A percentile compares a stretch with the other conserved stretches of the same genome.
Conservation (phyloP, 2,329 filamentous ascomycete species). For the Pseudogymnoascus sp. region DNA sequence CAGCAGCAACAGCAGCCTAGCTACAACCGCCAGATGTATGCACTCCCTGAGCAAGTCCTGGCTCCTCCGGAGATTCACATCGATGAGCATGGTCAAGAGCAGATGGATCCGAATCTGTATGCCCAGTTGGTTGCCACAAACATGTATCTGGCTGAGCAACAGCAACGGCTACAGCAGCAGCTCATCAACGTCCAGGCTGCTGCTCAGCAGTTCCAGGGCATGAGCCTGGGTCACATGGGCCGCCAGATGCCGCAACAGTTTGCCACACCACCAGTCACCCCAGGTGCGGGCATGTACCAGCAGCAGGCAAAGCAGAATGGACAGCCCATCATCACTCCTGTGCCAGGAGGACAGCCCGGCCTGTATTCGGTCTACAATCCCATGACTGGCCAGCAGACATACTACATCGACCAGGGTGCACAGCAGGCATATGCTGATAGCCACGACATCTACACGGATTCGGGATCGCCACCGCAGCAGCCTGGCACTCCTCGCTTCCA, state of each 20-base stretch:
- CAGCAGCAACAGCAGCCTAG: slow-evolving; percentile 32
- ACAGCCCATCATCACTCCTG: slow-evolving; percentile 41
- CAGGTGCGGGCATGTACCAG: slow-evolving; percentile 50
- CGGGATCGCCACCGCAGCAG: slow-evolving; percentile 46
- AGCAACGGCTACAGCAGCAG: slow-evolving; percentile 92
- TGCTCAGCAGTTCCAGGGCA: slow-evolving; percentile 73
- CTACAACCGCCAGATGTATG: slow-evolving; percentile 55
- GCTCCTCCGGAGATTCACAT: slow-evolving; percentile 77
- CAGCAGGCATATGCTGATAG: slow-evolving; percentile 31
- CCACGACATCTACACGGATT: slow-evolving; percentile 32
- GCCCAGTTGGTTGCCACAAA: slow-evolving; percentile 88
- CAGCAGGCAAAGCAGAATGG: slow-evolving; percentile 26
- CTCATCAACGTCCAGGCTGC: slow-evolving; percentile 76
- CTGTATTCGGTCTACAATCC: slow-evolving; percentile 81
- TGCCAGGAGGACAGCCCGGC: slow-evolving; percentile 62
- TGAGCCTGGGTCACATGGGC: slow-evolving; percentile 55
- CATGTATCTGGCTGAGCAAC: slow-evolving; percentile 85
- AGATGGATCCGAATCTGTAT: slow-evolving; percentile 80
- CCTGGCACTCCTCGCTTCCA: slow-evolving; percentile 66
- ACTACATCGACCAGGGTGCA: slow-evolving; percentile 50
- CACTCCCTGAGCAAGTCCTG: slow-evolving; percentile 75
- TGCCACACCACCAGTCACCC: slow-evolving; percentile 44
- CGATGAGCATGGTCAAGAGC: slow-evolving; percentile 60
- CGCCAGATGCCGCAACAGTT: slow-evolving; percentile 42
- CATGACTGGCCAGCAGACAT: slow-evolving; percentile 74